Percentiles rank a stretch among this genome's conserved stretches.
Evolutionary conservation across 139 green algal genomes (phyloP).

Genomic region (Zygnema circumcarinatum): DNA sequence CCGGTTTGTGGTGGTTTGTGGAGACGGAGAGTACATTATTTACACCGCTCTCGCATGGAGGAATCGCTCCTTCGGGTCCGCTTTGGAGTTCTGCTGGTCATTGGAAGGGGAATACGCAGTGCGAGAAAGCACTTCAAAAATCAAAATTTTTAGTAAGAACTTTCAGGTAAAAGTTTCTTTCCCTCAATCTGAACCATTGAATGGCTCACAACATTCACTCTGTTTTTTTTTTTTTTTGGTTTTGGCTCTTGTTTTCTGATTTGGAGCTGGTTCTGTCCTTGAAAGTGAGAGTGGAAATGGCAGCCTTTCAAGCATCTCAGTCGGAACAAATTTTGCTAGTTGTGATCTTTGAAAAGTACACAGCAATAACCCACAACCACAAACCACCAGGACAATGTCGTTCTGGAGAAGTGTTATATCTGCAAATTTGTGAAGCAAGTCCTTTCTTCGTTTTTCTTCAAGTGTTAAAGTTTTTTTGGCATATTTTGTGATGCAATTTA

Average conservation of each 20-base stretch:
- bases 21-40: slow-evolving; percentile 98
- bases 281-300: too few relatives aligned
- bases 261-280: too few relatives aligned
- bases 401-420: too few relatives aligned
- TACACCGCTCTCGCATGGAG: slow-evolving; percentile 98
- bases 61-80: slow-evolving; percentile 94
- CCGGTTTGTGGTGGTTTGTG: slow-evolving; percentile 95
- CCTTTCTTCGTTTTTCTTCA: too few relatives aligned
- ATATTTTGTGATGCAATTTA: slow-evolving; percentile 12
- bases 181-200: not conserved
- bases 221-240: not conserved
- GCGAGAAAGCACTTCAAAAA: slow-evolving; percentile 71
- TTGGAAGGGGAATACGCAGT: slow-evolving; percentile 90
- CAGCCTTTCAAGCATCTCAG: too few relatives aligned
- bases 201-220: slow-evolving; percentile 2
- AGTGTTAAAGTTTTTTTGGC: too few relatives aligned
- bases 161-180: slow-evolving; percentile 43
- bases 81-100: slow-evolving; percentile 94
- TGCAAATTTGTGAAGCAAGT: too few relatives aligned
- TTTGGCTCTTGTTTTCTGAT: too few relatives aligned
- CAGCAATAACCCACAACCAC: too few relatives aligned
- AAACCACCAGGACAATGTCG: too few relatives aligned
- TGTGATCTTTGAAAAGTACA: too few relatives aligned
- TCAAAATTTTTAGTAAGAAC: slow-evolving; percentile 77
- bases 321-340: too few relatives aligned